A percentile compares a stretch with the other conserved stretches of the same genome.
phyloP scores from a whole-genome alignment of 2,329 filamentous ascomycete genomes.

The Orbilia blumenaviensis region DNA sequence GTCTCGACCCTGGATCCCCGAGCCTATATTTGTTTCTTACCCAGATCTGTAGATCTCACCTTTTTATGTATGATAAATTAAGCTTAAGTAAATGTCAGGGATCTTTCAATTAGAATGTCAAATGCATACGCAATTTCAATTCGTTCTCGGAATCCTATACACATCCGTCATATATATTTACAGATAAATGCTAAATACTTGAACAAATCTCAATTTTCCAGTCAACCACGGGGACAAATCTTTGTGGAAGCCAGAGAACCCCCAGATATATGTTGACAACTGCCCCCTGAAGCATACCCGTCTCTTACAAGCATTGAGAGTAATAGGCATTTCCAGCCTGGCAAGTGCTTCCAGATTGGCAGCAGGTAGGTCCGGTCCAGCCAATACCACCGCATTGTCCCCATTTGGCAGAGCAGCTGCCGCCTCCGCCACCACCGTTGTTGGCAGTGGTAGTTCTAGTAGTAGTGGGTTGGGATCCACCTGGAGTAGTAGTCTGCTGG shows the following conservation, averaged over 20 bases:
- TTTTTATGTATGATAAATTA: too few species aligned
- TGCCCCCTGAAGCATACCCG: background rate
- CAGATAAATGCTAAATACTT: constrained; percentile 3
- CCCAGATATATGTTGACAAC: background rate
- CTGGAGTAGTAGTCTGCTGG: constrained; percentile 19
- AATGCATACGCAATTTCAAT: constrained; percentile 9
- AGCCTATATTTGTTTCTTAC: too few species aligned
- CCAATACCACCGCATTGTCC: constrained; percentile 60
- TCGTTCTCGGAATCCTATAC: constrained; percentile 21
- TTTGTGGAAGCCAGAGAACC: background rate
- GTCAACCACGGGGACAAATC: background rate
- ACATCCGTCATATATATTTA: constrained; percentile 38
- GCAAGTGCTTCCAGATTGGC: constrained; percentile 59
- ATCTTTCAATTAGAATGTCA: background rate
- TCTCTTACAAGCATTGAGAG: constrained; percentile 52
- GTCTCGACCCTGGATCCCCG: too few species aligned
- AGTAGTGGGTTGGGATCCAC: background rate
- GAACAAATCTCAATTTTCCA: background rate
- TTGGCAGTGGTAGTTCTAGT: constrained; percentile 6
- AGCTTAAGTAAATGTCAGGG: background rate
- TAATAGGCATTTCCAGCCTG: constrained; percentile 59
- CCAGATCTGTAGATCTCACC: too few species aligned
- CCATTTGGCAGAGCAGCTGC: constrained; percentile 58
- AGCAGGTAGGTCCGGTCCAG: constrained; percentile 60
- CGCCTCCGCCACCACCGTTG: background rate